phyloP scores from a whole-genome alignment of 805 yeast species.

The Komagataella ulmi region DNA sequence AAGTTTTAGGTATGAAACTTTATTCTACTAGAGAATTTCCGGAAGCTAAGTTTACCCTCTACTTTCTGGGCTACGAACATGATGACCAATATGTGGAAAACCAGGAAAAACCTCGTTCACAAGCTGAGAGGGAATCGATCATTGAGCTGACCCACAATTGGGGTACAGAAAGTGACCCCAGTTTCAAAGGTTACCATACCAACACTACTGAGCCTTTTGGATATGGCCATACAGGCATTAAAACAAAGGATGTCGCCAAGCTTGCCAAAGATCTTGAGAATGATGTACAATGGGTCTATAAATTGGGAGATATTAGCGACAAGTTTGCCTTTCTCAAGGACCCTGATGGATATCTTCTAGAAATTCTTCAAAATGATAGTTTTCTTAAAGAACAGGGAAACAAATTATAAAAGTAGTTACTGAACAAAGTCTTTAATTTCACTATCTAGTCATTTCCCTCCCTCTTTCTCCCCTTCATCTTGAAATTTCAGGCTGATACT shows the following conservation, averaged over 20 bases:
- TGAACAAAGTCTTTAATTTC: not conserved
- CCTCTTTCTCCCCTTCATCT: not conserved
- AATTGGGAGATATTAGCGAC: conserved; percentile 22
- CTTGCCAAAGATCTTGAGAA: conserved; percentile 31
- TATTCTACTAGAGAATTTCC: conserved; percentile 41
- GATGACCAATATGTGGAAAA: conserved; percentile 28
- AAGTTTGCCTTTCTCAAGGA: conserved; percentile 66
- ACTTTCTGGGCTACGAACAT: conserved; percentile 69
- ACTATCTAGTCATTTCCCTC: not conserved
- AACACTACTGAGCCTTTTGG: conserved; percentile 63
- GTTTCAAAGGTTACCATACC: conserved; percentile 64
- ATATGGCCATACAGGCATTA: conserved; percentile 74
- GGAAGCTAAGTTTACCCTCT: conserved; percentile 70
- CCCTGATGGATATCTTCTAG: conserved; percentile 85
- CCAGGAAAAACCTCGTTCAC: conserved; percentile 17
- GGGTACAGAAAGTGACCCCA: conserved; percentile 79
- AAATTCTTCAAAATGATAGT: conserved; percentile 38
- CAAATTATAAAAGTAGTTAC: not conserved
- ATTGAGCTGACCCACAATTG: conserved; percentile 90
- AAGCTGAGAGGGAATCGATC: conserved; percentile 46
- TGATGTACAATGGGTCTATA: not conserved
- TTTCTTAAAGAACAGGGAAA: conserved; percentile 3
- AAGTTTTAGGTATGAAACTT: conserved; percentile 71
- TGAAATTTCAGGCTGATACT: conserved; percentile 63
- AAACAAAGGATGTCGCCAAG: conserved; percentile 47